These are phyloP conservation scores for Carallia pectinifolia DNA, from an alignment of 345 rosid species.

Conservation along the genomic window DNA sequence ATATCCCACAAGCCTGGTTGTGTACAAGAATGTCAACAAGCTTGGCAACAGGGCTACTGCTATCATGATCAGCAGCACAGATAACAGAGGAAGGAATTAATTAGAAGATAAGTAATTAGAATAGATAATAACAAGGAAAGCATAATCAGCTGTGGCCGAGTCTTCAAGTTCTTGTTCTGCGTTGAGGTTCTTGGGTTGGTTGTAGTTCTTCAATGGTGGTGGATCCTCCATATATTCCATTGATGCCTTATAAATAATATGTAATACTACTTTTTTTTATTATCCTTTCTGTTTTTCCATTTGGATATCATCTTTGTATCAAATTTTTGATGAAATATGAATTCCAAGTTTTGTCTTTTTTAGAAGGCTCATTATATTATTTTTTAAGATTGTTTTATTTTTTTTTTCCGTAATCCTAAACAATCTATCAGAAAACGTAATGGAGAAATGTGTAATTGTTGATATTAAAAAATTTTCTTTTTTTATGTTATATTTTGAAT, in stretches of 20 bases:
- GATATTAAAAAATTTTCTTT: no score
- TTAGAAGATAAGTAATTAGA: not conserved
- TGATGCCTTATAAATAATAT: not conserved
- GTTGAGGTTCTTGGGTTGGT: not conserved
- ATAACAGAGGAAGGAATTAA: not conserved
- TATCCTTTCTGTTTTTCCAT: no score
- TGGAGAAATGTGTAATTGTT: no score
- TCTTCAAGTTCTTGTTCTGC: not conserved
- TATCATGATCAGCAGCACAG: not conserved
- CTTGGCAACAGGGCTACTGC: not conserved
- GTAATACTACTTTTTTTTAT: not conserved
- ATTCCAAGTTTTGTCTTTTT: no score
- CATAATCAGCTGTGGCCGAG: not conserved
- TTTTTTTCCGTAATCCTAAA: no score
- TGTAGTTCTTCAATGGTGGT: not conserved
- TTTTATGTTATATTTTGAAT: no score
- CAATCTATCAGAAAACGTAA: no score
- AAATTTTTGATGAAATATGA: no score
- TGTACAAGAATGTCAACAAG: not conserved
- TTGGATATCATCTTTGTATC: no score
- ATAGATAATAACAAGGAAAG: not conserved
- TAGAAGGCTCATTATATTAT: no score
- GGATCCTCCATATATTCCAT: not conserved
- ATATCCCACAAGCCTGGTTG: constrained; percentile 3
- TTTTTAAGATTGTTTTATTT: no score